Base-by-base conservation (phyloP, 2,329 filamentous ascomycete genomes). In the Spiromastix sp. region DNA sequence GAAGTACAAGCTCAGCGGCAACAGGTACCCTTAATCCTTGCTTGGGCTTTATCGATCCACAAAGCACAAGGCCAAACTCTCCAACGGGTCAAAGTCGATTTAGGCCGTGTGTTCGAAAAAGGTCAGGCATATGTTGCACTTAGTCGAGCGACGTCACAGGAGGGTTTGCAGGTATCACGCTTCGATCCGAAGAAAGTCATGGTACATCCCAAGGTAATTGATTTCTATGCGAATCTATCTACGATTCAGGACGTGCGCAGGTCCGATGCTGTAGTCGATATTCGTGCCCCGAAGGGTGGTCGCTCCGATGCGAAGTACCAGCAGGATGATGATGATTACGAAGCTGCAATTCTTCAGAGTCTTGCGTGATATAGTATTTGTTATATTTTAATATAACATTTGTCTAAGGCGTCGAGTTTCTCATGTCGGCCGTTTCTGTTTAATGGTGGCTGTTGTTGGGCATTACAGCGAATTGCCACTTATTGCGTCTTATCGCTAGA, bases 81-180 rank as follows among this genome's bases (percentile, higher is more conserved):
- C 17, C 86, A 93, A 52, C 73, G 89, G 33, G 91, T 98, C 40
- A 93, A 93, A 53, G 91, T 98, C 17, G 86, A 98, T 54, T 69
- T 98, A 1, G 83, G 85, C 19, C 81, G 77, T 42, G 84, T 94
- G 1, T 98, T 98, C 49, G 91, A 98, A 56, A 95, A 94, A 59
- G 91, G 91, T 0, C 91, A 98, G 58, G 91, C 91, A 4, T 98
- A 98, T 53, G 91, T 98, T 34, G 91, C 91, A 34, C 74, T 98
- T 10, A 93, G 85, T 66, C 83, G 91, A 60, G 91, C 91, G 10
- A 93, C 85, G 2, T 83, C 72, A 39, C 86, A 95, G 63, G 72
- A 77, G 12, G 91, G 91, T 1, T 64, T 98, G 13, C 85, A 94
- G 53, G 87, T 98, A 9, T 60, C 89, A 32, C 73, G 85, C 22